Evolutionary conservation across 768 basidiomycete species (phyloP).

Genomic region (Xerocomellus intermedius): DNA sequence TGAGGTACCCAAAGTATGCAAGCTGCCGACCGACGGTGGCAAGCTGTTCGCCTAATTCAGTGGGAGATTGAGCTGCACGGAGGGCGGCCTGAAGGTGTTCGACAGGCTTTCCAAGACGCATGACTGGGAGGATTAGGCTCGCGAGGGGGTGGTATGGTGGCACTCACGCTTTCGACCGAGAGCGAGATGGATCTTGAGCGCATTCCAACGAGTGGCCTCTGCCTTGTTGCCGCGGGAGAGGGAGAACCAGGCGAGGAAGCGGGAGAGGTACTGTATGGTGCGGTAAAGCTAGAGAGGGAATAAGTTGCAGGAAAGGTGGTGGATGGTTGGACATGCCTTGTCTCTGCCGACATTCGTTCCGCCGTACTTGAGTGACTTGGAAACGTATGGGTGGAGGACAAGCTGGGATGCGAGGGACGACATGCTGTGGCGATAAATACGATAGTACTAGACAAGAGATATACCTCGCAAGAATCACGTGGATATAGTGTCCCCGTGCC

Average conservation of each 20-base stretch:
- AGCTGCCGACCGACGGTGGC: slow-evolving; percentile 81
- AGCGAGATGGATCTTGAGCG: slow-evolving; percentile 83
- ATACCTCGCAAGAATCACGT: slow-evolving; percentile 30
- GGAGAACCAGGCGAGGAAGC: slow-evolving; percentile 85
- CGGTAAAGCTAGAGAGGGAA: slow-evolving; percentile 69
- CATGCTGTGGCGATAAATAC: slow-evolving; percentile 18
- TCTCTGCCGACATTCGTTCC: slow-evolving; percentile 86
- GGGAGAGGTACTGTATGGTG: slow-evolving; percentile 85
- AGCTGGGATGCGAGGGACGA: slow-evolving; percentile 63
- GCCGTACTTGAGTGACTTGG: slow-evolving; percentile 71
- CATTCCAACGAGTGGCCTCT: slow-evolving; percentile 74
- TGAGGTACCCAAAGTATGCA: slow-evolving; percentile 83
- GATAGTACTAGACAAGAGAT: slow-evolving; percentile 4
- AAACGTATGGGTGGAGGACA: slow-evolving; percentile 81
- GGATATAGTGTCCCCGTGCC: slow-evolving; percentile 7
- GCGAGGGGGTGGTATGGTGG: not conserved
- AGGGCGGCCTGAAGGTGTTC: slow-evolving; percentile 93
- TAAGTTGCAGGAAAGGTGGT: not conserved
- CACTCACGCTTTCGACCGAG: slow-evolving; percentile 76
- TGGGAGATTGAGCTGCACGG: slow-evolving; percentile 56
- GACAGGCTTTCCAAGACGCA: slow-evolving; percentile 90
- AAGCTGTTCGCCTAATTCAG: slow-evolving; percentile 66
- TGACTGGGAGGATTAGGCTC: slow-evolving; percentile 48
- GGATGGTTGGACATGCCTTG: slow-evolving; percentile 54
- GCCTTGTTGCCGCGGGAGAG: slow-evolving; percentile 65